Percentiles rank a stretch among this genome's conserved stretches.
phyloP scores from a whole-genome alignment of 139 green algal species.

The Chlorokybus atmophyticus region DNA sequence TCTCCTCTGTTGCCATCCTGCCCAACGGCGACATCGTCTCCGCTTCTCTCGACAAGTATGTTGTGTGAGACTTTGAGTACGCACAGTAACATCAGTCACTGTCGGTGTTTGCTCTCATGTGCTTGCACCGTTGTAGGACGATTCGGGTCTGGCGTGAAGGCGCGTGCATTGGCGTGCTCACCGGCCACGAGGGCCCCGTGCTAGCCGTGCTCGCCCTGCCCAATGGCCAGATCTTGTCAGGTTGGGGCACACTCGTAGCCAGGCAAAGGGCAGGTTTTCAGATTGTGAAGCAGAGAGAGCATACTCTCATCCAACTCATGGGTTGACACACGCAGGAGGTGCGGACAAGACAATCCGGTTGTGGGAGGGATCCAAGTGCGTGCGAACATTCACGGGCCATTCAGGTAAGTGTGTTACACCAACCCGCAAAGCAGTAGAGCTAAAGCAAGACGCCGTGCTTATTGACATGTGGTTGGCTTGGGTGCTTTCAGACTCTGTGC shows the following conservation, averaged over 20 bases:
- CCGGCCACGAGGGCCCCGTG: slow-evolving; percentile 66
- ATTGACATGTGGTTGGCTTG: no score
- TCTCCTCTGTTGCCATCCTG: slow-evolving; percentile 54
- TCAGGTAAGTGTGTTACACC: background rate
- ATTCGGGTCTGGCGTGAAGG: slow-evolving; percentile 55
- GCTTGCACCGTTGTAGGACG: slow-evolving; percentile 49
- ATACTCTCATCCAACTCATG: no score
- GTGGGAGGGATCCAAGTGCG: slow-evolving; percentile 32
- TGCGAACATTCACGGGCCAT: slow-evolving; percentile 52
- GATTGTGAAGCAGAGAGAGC: background rate
- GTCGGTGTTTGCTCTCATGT: no score
- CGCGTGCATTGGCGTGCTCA: slow-evolving; percentile 33
- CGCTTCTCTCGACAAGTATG: slow-evolving; percentile 59
- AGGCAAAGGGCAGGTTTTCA: background rate
- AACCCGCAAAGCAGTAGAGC: background rate
- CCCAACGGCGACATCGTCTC: slow-evolving; percentile 53
- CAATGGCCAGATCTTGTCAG: slow-evolving; percentile 54
- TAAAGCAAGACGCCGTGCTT: no score
- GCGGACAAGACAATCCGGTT: slow-evolving; percentile 32
- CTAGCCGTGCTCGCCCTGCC: slow-evolving; percentile 45
- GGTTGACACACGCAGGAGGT: no score
- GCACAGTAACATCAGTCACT: no score
- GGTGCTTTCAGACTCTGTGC: slow-evolving; percentile 23
- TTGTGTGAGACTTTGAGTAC: no score
- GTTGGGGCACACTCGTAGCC: background rate